These are phyloP conservation scores for Craspedostauros australis DNA, from an alignment of 108 stramenopile species.

Conservation along the genomic window DNA sequence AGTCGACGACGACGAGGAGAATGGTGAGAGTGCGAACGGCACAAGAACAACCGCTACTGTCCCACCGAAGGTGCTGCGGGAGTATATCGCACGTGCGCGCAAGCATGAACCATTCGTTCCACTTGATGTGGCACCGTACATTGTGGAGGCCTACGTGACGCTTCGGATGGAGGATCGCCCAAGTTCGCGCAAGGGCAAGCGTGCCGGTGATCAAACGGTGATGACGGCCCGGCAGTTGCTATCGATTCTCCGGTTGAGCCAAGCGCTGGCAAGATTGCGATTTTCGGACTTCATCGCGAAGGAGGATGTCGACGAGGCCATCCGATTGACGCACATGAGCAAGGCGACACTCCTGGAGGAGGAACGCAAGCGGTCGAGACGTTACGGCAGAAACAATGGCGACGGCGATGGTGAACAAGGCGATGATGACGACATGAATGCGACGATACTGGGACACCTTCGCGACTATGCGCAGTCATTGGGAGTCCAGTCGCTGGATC, in stretches of 20 bases:
- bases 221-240: constrained; percentile 98
- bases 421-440: too few species aligned
- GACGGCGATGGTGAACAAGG: constrained; percentile 40
- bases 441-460: constrained; percentile 73
- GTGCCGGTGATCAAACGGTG: constrained; percentile 81
- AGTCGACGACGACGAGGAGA: constrained; percentile 3
- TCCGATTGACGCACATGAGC: constrained; percentile 90
- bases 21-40: constrained; percentile 21
- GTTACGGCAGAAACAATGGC: constrained; percentile 16
- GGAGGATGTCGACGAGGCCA: constrained; percentile 97
- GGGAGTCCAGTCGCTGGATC: constrained; percentile 36
- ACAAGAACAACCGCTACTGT: constrained; percentile 32
- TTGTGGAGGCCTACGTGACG: constrained; percentile 96
- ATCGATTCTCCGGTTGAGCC: constrained; percentile 92
- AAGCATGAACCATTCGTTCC: constrained; percentile 89
- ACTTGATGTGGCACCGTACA: constrained; percentile 85
- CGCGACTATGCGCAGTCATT: constrained; percentile 60
- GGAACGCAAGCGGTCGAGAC: constrained; percentile 6
- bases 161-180: constrained; percentile 78
- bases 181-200: too few species aligned
- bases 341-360: constrained; percentile 63
- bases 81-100: constrained; percentile 92
- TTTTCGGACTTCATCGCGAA: constrained; percentile 90
- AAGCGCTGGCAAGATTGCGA: constrained; percentile 92
- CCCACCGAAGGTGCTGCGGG: constrained; percentile 81